phyloP scores from a whole-genome alignment of 371 early-diverging fungal species.

The Circinella minor region DNA sequence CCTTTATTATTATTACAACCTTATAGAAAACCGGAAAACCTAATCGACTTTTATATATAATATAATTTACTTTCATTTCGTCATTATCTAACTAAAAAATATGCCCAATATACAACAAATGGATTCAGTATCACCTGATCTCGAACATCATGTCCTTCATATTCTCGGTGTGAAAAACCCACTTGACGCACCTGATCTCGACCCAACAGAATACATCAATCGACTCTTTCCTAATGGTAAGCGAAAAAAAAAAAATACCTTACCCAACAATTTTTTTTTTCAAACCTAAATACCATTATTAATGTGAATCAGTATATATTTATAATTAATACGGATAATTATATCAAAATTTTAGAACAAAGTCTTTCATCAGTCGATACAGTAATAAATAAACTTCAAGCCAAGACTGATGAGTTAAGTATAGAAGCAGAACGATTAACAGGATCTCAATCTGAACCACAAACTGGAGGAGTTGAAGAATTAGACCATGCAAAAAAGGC shows the following conservation, averaged over 20 bases:
- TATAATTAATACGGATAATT: not conserved
- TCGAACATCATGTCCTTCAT: conserved; percentile 13
- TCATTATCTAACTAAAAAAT: not conserved
- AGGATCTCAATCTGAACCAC: conserved; percentile 68
- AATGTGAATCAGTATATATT: not conserved
- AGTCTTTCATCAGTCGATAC: conserved; percentile 73
- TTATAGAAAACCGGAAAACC: too few relatives aligned
- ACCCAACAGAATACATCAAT: conserved; percentile 78
- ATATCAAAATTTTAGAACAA: conserved; percentile 56
- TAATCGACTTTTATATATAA: too few relatives aligned
- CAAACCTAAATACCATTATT: too few relatives aligned
- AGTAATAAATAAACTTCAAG: conserved; percentile 64
- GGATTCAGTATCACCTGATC: conserved; percentile 5
- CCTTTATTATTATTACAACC: too few relatives aligned
- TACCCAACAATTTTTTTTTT: too few relatives aligned
- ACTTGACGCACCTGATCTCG: conserved; percentile 75
- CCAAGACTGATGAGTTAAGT: conserved; percentile 62
- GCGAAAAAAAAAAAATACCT: not conserved
- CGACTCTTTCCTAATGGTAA: conserved; percentile 81
- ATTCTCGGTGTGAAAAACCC: conserved; percentile 53
- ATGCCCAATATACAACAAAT: conserved; percentile 4
- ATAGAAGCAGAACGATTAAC: conserved; percentile 74
- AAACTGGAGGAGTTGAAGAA: conserved; percentile 60
- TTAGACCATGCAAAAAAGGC: conserved; percentile 71
- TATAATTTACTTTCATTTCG: too few relatives aligned